Evolutionary conservation across 2,329 filamentous ascomycete species (phyloP).

Genomic region (Tolypocladium ovalisporum): DNA sequence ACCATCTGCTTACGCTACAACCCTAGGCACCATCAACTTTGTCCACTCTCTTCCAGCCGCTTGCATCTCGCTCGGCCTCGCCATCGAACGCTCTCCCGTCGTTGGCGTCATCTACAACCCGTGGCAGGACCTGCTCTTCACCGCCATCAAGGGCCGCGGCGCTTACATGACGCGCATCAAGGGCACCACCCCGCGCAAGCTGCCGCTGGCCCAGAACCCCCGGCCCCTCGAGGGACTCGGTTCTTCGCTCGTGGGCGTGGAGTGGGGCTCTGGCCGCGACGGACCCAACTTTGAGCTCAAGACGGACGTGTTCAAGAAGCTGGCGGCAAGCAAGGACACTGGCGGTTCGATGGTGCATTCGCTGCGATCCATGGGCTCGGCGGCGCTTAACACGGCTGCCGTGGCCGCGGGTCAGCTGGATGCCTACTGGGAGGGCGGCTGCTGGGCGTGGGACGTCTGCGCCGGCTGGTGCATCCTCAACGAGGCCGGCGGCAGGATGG

Average conservation of each 20-base stretch:
- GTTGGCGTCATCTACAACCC: constrained; percentile 76
- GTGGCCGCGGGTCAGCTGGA: constrained; percentile 64
- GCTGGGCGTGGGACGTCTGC: constrained; percentile 79
- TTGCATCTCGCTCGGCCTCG: constrained; percentile 66
- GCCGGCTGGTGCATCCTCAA: constrained; percentile 67
- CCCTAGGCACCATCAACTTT: constrained; percentile 63
- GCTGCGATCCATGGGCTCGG: constrained; percentile 58
- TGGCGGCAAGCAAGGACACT: constrained; percentile 44
- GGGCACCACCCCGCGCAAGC: constrained; percentile 22
- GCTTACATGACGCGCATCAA: constrained; percentile 43
- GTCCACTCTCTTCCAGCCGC: constrained; percentile 66
- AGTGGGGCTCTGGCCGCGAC: constrained; percentile 61
- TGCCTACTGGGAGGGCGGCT: constrained; percentile 73
- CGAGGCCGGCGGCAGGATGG: constrained; percentile 66
- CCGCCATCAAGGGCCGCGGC: constrained; percentile 56
- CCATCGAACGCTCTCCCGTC: constrained; percentile 47
- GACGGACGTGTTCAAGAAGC: constrained; percentile 50
- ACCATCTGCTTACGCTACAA: not conserved
- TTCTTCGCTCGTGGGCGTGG: constrained; percentile 54
- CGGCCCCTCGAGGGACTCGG: constrained; percentile 50
- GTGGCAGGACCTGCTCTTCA: constrained; percentile 58
- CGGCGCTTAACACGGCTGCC: constrained; percentile 63
- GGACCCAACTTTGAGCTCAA: constrained; percentile 65
- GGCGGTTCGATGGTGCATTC: constrained; percentile 71
- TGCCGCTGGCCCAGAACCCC: constrained; percentile 33